phyloP scores from a whole-genome alignment of 352 stramenopile species.

The Pythium utonaiense region DNA sequence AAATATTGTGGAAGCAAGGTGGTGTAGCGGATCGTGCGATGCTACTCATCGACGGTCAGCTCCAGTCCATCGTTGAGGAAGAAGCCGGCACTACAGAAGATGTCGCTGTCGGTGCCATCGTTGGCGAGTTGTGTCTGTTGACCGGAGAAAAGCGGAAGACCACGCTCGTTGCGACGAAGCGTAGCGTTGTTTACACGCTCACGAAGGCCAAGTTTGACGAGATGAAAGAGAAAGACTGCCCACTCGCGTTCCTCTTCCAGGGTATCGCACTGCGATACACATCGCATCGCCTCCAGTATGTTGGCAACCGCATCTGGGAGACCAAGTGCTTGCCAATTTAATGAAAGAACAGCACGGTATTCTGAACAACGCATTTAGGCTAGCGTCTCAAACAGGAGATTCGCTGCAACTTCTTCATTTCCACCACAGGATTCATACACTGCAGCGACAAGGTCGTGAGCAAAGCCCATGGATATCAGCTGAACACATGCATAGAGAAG shows the following conservation, averaged over 20 bases:
- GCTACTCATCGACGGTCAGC: conserved; percentile 54
- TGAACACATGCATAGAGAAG: conserved; percentile 18
- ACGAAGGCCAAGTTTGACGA: conserved; percentile 46
- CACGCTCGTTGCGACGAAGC: conserved; percentile 52
- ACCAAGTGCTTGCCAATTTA: conserved; percentile 78
- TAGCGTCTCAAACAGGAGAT: conserved; percentile 56
- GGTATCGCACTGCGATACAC: conserved; percentile 71
- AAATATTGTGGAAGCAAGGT: conserved; percentile 70
- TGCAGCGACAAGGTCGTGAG: conserved; percentile 36
- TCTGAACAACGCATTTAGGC: neutral
- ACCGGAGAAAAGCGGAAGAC: conserved; percentile 81
- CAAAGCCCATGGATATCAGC: conserved; percentile 62
- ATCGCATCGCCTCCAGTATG: conserved; percentile 72
- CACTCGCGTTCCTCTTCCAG: conserved; percentile 74
- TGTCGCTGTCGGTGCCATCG: conserved; percentile 61
- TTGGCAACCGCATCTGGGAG: conserved; percentile 83
- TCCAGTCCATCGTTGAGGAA: conserved; percentile 75
- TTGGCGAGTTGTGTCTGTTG: conserved; percentile 75
- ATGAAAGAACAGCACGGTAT: conserved; percentile 1
- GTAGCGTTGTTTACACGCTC: conserved; percentile 70
- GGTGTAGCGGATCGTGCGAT: conserved; percentile 48
- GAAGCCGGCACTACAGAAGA: conserved; percentile 76
- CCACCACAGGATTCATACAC: conserved; percentile 63
- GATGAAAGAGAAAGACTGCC: conserved; percentile 62
- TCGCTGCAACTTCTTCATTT: conserved; percentile 50